Conservation (phyloP, 371 early-diverging fungal genomes). For the Conidiobolus incongruus region DNA sequence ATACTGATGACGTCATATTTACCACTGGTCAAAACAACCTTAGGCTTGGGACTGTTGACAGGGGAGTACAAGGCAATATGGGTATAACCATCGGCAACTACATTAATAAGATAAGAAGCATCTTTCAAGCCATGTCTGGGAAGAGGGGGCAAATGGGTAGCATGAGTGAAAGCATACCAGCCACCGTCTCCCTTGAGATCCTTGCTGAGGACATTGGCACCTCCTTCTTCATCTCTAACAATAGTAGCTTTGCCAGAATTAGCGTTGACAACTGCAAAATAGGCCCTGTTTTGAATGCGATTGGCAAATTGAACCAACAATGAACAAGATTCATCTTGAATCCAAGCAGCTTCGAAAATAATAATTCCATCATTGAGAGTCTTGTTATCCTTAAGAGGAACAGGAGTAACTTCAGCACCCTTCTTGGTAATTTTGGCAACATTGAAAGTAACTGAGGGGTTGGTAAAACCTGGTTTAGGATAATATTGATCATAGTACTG, state of each 20-base stretch:
- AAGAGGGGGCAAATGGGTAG: neutral
- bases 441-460: neutral
- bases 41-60: conserved; percentile 16
- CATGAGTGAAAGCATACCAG: neutral
- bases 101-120: conserved; percentile 55
- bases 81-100: conserved; percentile 48
- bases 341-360: too few species aligned
- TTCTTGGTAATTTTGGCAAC: neutral
- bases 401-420: neutral
- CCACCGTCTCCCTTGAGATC: neutral
- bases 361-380: too few species aligned
- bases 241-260: neutral
- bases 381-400: too few species aligned
- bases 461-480: neutral
- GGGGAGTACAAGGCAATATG: conserved; percentile 61
- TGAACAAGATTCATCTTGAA: neutral
- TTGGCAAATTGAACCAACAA: neutral
- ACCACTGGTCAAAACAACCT: conserved; percentile 57
- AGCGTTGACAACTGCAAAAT: neutral
- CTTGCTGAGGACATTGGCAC: neutral
- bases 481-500: neutral
- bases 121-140: neutral
- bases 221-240: neutral
- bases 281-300: neutral
- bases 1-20: conserved; percentile 50